A percentile compares a stretch with the other conserved stretches of the same genome.
Conservation (phyloP, 1,139 yeast genomes). For the Candida sanyaensis region DNA sequence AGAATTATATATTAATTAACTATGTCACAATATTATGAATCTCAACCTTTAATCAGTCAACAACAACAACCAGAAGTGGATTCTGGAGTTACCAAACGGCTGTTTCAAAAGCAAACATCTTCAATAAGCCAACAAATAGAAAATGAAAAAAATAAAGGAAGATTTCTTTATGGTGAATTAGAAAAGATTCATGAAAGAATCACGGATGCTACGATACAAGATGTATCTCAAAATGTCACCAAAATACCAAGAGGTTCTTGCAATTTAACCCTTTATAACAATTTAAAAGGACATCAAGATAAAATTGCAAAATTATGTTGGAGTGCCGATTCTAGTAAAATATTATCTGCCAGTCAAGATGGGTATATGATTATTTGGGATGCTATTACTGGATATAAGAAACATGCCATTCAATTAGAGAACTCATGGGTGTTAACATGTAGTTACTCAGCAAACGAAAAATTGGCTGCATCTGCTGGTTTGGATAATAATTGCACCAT, state of each 20-base stretch:
- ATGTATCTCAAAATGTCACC: constrained; percentile 34
- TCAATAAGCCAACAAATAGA: constrained; percentile 22
- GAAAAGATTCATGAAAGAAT: constrained; percentile 42
- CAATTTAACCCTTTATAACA: constrained; percentile 36
- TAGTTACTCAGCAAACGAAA: constrained; percentile 68
- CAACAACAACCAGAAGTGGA: constrained; percentile 2
- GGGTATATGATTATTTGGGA: constrained; percentile 89
- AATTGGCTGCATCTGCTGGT: constrained; percentile 78
- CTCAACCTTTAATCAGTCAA: not conserved
- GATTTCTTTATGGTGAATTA: constrained; percentile 49
- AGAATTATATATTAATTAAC: not conserved
- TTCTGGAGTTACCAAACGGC: too few relatives aligned
- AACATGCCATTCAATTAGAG: constrained; percentile 66
- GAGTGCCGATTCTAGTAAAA: constrained; percentile 58
- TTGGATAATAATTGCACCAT: constrained; percentile 77
- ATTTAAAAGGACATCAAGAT: constrained; percentile 72
- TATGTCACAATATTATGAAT: not conserved
- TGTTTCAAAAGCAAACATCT: not conserved
- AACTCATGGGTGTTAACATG: constrained; percentile 81
- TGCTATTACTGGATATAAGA: constrained; percentile 68
- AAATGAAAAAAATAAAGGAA: constrained; percentile 48
- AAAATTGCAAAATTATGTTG: constrained; percentile 72
- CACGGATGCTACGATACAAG: constrained; percentile 48
- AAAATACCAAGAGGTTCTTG: constrained; percentile 33
- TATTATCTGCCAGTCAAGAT: constrained; percentile 83